These are phyloP conservation scores for Fusarium avenaceum DNA, from an alignment of 2,329 filamentous ascomycete species.

Conservation along the genomic window DNA sequence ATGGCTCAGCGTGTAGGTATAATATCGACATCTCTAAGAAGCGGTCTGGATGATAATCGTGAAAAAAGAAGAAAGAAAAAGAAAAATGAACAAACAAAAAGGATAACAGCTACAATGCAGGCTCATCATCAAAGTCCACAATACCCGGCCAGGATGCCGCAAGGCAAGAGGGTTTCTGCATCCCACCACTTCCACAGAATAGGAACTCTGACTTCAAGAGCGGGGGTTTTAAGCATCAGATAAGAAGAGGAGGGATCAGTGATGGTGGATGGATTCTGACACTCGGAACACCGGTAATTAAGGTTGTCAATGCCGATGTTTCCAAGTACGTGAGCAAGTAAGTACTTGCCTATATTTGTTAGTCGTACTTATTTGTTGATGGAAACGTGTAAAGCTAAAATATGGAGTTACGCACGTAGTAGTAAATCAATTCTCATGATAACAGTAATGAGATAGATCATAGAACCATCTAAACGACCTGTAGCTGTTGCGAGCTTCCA, in stretches of 20 bases:
- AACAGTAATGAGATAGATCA: no score
- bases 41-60: slow-evolving; percentile 20
- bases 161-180: slow-evolving; percentile 5
- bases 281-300: slow-evolving; percentile 16
- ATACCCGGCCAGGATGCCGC: not conserved
- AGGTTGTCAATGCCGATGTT: not conserved
- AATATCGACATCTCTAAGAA: slow-evolving; percentile 4
- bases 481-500: not conserved
- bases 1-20: not conserved
- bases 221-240: slow-evolving; percentile 34
- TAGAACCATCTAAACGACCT: not conserved
- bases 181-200: slow-evolving; percentile 26
- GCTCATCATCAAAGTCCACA: not conserved
- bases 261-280: not conserved
- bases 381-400: not conserved
- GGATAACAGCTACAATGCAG: slow-evolving; percentile 9
- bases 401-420: no score
- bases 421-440: not conserved
- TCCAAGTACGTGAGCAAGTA: not conserved
- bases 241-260: slow-evolving; percentile 5
- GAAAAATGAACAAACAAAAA: not conserved
- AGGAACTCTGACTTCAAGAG: slow-evolving; percentile 10
- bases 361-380: not conserved
- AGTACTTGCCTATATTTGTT: not conserved
- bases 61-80: slow-evolving; percentile 2